A percentile compares a stretch with the other conserved stretches of the same genome.
Evolutionary conservation across 352 stramenopile species (phyloP).

Genomic region (Globisporangium alternatum): DNA sequence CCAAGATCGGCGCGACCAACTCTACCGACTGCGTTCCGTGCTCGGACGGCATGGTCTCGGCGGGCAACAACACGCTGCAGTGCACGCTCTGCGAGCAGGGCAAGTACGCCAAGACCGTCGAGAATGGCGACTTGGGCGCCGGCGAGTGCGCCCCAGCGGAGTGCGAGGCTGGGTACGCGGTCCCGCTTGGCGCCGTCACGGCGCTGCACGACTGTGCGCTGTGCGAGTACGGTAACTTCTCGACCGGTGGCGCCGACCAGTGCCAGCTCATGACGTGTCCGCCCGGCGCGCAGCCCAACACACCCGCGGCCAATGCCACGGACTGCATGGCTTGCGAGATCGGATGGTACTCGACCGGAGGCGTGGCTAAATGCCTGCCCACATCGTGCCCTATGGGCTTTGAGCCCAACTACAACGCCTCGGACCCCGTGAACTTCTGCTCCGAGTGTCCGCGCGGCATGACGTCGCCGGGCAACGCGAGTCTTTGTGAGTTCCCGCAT

Average conservation of each 20-base stretch:
- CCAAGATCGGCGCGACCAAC: conserved; percentile 27
- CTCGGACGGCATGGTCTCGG: conserved; percentile 27
- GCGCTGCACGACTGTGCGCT: conserved; percentile 21
- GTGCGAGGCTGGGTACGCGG: conserved; percentile 24
- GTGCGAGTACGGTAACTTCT: conserved; percentile 34
- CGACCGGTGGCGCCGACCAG: conserved; percentile 23
- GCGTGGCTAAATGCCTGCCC: conserved; percentile 19
- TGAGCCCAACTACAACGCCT: conserved; percentile 28
- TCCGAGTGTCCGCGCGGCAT: conserved; percentile 29
- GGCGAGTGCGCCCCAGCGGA: conserved; percentile 21
- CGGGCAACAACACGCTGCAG: conserved; percentile 20
- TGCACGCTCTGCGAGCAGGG: conserved; percentile 26
- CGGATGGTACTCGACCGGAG: conserved; percentile 35
- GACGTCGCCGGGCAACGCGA: conserved; percentile 30
- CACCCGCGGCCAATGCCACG: conserved; percentile 15
- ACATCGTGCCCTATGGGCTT: conserved; percentile 29
- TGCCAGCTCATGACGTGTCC: conserved; percentile 33
- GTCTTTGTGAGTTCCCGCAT: conserved; percentile 29
- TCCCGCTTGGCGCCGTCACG: conserved; percentile 15
- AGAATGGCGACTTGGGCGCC: conserved; percentile 24
- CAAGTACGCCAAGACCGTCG: conserved; percentile 20
- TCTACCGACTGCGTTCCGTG: conserved; percentile 31
- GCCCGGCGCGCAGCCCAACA: conserved; percentile 26
- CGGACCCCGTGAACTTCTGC: conserved; percentile 28
- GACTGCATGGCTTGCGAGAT: conserved; percentile 31